Conservation (phyloP, 805 yeast species). For the Kazachstania kunashirensis region DNA sequence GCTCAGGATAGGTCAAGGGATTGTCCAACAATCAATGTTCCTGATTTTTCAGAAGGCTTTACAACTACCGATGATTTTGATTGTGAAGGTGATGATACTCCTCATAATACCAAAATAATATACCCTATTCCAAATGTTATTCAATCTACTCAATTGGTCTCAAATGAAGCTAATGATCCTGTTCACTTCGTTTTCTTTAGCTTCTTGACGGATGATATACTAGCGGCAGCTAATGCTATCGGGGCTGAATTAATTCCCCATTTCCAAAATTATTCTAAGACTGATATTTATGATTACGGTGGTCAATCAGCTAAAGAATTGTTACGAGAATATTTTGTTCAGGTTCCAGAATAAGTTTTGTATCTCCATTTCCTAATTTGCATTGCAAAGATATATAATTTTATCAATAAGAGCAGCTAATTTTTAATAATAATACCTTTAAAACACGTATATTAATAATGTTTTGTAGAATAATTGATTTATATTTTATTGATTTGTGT, state of each 20-base stretch:
- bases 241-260: constrained; percentile 3
- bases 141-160: constrained; percentile 30
- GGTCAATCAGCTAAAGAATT: constrained; percentile 37
- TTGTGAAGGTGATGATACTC: constrained; percentile 74
- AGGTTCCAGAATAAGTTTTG: too few relatives aligned
- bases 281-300: constrained; percentile 33
- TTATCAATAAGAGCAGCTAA: too few relatives aligned
- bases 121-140: constrained; percentile 75
- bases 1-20: not conserved
- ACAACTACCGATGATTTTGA: constrained; percentile 82
- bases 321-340: constrained; percentile 30
- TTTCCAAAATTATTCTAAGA: constrained; percentile 22
- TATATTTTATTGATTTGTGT: constrained; percentile 5
- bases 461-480: constrained; percentile 1
- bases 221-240: constrained; percentile 34
- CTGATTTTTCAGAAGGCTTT: constrained; percentile 51
- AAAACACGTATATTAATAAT: too few relatives aligned
- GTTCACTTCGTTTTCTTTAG: constrained; percentile 74
- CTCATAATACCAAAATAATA: constrained; percentile 48
- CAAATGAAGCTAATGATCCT: constrained; percentile 19
- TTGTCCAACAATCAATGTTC: constrained; percentile 21
- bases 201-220: constrained; percentile 40
- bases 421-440: too few relatives aligned
- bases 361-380: too few relatives aligned
- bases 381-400: too few relatives aligned